These are phyloP conservation scores for Torulaspora franciscae DNA, from an alignment of 805 yeast genomes.

Conservation along the genomic window DNA sequence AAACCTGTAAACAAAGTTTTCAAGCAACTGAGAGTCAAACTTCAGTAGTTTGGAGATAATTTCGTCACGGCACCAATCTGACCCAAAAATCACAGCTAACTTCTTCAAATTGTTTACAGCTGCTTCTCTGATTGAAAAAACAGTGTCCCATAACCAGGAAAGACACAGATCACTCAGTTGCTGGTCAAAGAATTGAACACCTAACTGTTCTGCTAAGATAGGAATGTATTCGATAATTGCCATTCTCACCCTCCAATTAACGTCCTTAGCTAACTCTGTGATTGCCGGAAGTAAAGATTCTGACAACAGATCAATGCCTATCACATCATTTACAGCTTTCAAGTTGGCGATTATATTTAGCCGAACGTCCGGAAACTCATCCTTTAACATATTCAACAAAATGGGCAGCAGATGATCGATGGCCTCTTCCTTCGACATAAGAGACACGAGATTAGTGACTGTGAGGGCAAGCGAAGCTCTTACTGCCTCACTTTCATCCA, in stretches of 20 bases:
- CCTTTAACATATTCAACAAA: conserved; percentile 88
- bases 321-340: conserved; percentile 86
- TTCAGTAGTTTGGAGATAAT: conserved; percentile 70
- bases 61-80: conserved; percentile 86
- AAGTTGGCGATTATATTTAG: conserved; percentile 89
- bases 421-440: conserved; percentile 78
- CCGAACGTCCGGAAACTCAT: conserved; percentile 94
- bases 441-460: conserved; percentile 79
- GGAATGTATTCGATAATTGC: conserved; percentile 98
- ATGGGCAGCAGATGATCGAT: conserved; percentile 80
- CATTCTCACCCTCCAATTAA: conserved; percentile 95
- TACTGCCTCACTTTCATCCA: conserved; percentile 89
- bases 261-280: conserved; percentile 91
- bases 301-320: conserved; percentile 83
- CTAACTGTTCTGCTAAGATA: conserved; percentile 86
- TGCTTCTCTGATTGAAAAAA: conserved; percentile 92
- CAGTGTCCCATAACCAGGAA: conserved; percentile 99
- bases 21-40: conserved; percentile 37
- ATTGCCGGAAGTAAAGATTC: conserved; percentile 92
- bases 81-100: conserved; percentile 82
- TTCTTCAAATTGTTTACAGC: conserved; percentile 81
- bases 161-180: conserved; percentile 85
- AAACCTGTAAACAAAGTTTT: conserved; percentile 83
- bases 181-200: conserved; percentile 87
- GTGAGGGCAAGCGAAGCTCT: conserved; percentile 89